Evolutionary conservation across 2,329 filamentous ascomycete species (phyloP), one percentile per base, ranked within the genome.

Genomic region (Neospermospora avenae): DNA sequence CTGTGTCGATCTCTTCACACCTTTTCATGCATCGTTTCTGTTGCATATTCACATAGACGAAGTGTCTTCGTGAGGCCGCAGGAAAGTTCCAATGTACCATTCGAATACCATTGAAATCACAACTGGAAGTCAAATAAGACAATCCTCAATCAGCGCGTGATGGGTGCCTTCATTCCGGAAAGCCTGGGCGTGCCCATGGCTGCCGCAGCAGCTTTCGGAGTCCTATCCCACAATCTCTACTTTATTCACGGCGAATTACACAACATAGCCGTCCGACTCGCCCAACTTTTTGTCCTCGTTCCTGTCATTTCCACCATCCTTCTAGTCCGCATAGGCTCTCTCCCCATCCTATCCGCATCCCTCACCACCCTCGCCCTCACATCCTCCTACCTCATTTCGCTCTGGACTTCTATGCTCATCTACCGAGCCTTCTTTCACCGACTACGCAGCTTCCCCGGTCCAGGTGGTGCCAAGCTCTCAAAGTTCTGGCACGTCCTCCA

Each of bases 351-450:
- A 10, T 55, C 62, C 22, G 59, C 65, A 4, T 14, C 22, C 10
- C 41, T 34, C 18, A 34, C 55, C 14, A 57, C 64, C n/a, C 37
- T 58, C 3, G n/a, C 49, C 11, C 46, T 55, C 10, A 35, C 53
- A 1, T 16, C n/a, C 7, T 62, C 63, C 3, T 65, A 63, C 20
- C 42, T 59, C 16, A 35, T 41, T 2, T 49, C 45, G 3, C 54
- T 67, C 16, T 81, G 66, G 81, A 81, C 0, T 57, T 76, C 81
- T 10, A 79, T 85, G 72, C 72, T 84, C 25, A 77, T 80, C 54
- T 83, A 85, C 65, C 68, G 85, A 4, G 78, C 81, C 0, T 78
- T 84, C 75, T 77, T 69, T 71, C 70, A 54, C 68, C 71, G 48
- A 39, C 67, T 75, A 53, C 68, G 55, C 14, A 52, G 53, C 11